Conservation (phyloP, 306 rosid species). For the Glycine tomentella region DNA sequence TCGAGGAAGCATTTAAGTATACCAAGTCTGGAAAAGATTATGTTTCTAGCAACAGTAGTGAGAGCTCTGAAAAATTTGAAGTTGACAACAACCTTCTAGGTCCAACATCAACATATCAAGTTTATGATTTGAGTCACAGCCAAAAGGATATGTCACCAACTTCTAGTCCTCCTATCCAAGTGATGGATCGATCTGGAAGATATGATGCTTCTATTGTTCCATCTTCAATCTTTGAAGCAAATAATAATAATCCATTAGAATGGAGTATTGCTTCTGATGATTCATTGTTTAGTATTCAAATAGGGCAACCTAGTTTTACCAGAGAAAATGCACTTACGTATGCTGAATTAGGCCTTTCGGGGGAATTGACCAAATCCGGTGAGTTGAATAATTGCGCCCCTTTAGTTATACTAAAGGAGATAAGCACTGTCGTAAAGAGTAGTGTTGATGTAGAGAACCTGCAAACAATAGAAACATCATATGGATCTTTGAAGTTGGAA, state of each 20-base stretch:
- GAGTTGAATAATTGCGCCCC: constrained; percentile 51
- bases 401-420: constrained; percentile 41
- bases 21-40: constrained; percentile 39
- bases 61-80: constrained; percentile 48
- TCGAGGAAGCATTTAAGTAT: constrained; percentile 37
- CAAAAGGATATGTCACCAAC: constrained; percentile 51
- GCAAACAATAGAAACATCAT: constrained; percentile 39
- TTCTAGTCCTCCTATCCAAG: constrained; percentile 63
- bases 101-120: constrained; percentile 47
- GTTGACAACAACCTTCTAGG: constrained; percentile 22
- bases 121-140: constrained; percentile 36
- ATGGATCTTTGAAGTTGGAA: constrained; percentile 38
- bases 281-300: constrained; percentile 81
- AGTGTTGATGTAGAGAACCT: constrained; percentile 36
- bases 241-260: constrained; percentile 54
- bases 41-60: constrained; percentile 35
- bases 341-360: constrained; percentile 49
- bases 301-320: constrained; percentile 67
- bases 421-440: constrained; percentile 29
- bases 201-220: constrained; percentile 73
- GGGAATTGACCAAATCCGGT: constrained; percentile 53
- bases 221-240: constrained; percentile 64
- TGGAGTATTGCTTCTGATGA: constrained; percentile 92
- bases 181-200: constrained; percentile 69
- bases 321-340: constrained; percentile 49